These are phyloP conservation scores for Emydomyces testavorans DNA, from an alignment of 2,329 filamentous ascomycete genomes.

Conservation along the genomic window DNA sequence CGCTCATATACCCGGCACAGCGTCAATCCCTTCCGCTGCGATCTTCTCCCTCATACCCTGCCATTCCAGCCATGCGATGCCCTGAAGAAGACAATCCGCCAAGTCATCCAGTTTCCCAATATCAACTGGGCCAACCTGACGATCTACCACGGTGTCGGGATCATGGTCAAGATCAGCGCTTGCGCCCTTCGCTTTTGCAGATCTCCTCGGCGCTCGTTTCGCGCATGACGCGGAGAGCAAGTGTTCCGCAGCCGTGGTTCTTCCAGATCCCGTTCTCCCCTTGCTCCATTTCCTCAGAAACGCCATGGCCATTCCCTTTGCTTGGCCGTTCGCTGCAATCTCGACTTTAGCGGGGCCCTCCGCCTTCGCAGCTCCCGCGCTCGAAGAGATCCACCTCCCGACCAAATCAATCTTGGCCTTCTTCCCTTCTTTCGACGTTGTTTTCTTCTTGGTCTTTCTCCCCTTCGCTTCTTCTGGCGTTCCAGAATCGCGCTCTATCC, in stretches of 20 bases:
- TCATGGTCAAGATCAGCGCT: constrained; percentile 1
- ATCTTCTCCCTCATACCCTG: constrained; percentile 36
- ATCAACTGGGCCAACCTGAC: constrained; percentile 3
- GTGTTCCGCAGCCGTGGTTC: too few relatives aligned
- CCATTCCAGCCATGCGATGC: constrained; percentile 66
- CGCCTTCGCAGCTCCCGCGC: neutral
- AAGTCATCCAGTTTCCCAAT: constrained; percentile 65
- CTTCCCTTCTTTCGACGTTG: constrained; percentile 28
- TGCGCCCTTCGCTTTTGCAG: neutral
- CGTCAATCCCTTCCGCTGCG: constrained; percentile 17
- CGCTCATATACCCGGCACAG: neutral
- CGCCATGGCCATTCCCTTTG: constrained; percentile 20
- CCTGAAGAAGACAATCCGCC: constrained; percentile 68
- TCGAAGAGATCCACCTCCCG: constrained; percentile 39
- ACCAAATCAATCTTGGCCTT: constrained; percentile 54
- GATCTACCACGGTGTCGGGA: constrained; percentile 10
- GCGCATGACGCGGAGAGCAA: neutral
- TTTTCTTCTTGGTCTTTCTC: constrained; percentile 15
- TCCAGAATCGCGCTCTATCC: constrained; percentile 31
- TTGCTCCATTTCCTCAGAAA: constrained; percentile 25
- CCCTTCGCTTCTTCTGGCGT: constrained; percentile 8
- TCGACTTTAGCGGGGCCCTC: constrained; percentile 25
- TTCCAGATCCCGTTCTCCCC: constrained; percentile 11
- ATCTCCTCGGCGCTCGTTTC: constrained; percentile 17
- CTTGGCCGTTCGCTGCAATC: constrained; percentile 17